A percentile compares a stretch with the other conserved stretches of the same genome.
phyloP scores from a whole-genome alignment of 768 basidiomycete genomes.

The Podaxis rugospora region DNA sequence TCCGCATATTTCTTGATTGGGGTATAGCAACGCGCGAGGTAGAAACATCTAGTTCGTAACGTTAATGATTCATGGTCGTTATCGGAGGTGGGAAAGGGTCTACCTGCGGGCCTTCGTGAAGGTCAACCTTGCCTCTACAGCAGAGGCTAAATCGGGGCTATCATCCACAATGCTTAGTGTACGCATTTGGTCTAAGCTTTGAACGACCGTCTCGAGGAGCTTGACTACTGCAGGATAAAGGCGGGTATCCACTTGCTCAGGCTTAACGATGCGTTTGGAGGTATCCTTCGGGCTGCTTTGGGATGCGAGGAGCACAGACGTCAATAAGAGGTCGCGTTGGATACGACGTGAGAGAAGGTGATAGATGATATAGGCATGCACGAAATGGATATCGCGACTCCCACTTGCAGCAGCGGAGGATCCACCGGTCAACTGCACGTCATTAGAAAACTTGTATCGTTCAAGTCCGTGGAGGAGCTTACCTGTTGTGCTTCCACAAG shows the following conservation, averaged over 20 bases:
- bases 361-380: slow-evolving; percentile 85
- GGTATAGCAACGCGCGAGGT: slow-evolving; percentile 73
- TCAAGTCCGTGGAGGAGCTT: slow-evolving; percentile 3
- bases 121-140: slow-evolving; percentile 70
- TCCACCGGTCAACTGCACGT: slow-evolving; percentile 26
- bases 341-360: slow-evolving; percentile 85
- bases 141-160: slow-evolving; percentile 75
- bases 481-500: slow-evolving; percentile 85
- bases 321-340: slow-evolving; percentile 81
- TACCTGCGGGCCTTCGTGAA: slow-evolving; percentile 76
- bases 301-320: slow-evolving; percentile 55
- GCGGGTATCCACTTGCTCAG: slow-evolving; percentile 58
- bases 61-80: background rate
- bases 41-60: slow-evolving; percentile 49
- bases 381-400: slow-evolving; percentile 72
- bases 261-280: slow-evolving; percentile 17
- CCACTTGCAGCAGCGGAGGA: slow-evolving; percentile 34
- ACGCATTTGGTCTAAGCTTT: slow-evolving; percentile 82
- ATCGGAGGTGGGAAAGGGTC: slow-evolving; percentile 12
- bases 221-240: slow-evolving; percentile 88
- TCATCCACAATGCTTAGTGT: slow-evolving; percentile 83
- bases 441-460: background rate
- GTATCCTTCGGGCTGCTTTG: slow-evolving; percentile 27
- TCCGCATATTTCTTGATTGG: slow-evolving; percentile 69
- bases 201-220: slow-evolving; percentile 78